Evolutionary conservation across 2,329 filamentous ascomycete species (phyloP).

Genomic region (Thielaviopsis euricoi): DNA sequence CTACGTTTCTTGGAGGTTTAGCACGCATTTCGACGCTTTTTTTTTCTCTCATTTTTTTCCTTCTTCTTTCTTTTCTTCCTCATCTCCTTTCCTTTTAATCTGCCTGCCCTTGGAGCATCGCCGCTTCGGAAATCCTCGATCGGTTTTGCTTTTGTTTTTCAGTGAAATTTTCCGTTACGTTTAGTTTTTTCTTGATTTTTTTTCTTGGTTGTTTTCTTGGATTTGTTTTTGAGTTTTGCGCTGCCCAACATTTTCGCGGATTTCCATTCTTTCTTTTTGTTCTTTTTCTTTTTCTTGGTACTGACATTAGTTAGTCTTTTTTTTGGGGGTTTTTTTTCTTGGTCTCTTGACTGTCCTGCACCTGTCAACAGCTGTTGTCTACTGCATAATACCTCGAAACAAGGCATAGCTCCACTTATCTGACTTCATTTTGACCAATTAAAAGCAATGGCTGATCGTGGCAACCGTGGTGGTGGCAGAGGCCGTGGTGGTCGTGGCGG

Average conservation of each 20-base stretch:
- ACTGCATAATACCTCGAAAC: not conserved
- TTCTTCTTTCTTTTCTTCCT: not conserved
- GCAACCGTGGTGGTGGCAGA: constrained; percentile 7
- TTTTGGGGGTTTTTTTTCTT: not conserved
- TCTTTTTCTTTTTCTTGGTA: not conserved
- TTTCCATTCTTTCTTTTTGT: not conserved
- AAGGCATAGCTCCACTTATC: too few species aligned
- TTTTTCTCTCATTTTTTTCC: not conserved
- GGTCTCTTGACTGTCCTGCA: not conserved
- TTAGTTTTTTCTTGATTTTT: not conserved
- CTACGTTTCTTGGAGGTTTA: too few species aligned
- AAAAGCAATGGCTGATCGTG: constrained; percentile 9
- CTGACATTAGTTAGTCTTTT: not conserved
- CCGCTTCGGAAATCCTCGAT: not conserved
- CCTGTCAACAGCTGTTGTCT: not conserved
- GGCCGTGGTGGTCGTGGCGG: constrained; percentile 13
- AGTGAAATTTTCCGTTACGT: not conserved
- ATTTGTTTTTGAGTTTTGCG: too few species aligned
- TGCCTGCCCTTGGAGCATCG: not conserved
- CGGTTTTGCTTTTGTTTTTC: not conserved
- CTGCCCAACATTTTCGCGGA: not conserved
- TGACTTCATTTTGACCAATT: not conserved
- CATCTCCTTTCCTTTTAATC: not conserved
- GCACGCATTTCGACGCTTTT: too few species aligned
- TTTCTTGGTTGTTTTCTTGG: not conserved